These are phyloP conservation scores for Friedmanniomyces simplex DNA, from an alignment of 495 filamentous ascomycete species.

Conservation along the genomic window DNA sequence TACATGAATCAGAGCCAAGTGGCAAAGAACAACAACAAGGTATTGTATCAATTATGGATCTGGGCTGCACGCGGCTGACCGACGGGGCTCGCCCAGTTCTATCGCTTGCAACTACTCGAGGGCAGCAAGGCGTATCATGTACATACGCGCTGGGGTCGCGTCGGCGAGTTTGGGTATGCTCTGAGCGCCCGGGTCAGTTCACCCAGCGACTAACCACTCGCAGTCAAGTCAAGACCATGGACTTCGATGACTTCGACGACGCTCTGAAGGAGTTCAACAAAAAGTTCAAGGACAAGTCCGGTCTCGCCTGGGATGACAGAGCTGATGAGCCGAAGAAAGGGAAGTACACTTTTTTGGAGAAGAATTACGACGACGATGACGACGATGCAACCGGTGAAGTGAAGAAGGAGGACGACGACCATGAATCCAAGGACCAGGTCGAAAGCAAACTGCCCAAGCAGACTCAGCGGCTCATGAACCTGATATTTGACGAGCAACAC, in stretches of 20 bases:
- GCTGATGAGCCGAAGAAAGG: slow-evolving; percentile 44
- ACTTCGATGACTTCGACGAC: slow-evolving; percentile 22
- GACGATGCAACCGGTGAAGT: neutral
- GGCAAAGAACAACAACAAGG: slow-evolving; percentile 30
- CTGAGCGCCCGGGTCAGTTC: slow-evolving; percentile 41
- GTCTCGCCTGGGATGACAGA: slow-evolving; percentile 34
- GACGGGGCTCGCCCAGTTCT: slow-evolving; percentile 14
- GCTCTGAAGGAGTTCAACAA: slow-evolving; percentile 52
- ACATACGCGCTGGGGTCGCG: slow-evolving; percentile 4
- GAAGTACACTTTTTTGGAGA: slow-evolving; percentile 73
- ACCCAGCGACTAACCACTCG: neutral
- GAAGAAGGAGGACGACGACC: neutral
- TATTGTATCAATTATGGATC: neutral
- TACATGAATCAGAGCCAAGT: slow-evolving; percentile 50
- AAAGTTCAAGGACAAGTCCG: slow-evolving; percentile 51
- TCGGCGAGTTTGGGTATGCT: slow-evolving; percentile 34
- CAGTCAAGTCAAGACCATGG: slow-evolving; percentile 2
- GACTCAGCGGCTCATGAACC: slow-evolving; percentile 56
- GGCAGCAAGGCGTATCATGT: neutral
- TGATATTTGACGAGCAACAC: slow-evolving; percentile 72
- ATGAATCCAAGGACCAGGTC: neutral
- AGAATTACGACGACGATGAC: slow-evolving; percentile 54
- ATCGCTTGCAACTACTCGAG: slow-evolving; percentile 21
- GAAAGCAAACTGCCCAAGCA: slow-evolving; percentile 15
- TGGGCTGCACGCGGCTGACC: neutral